Evolutionary conservation across 768 basidiomycete genomes (phyloP), one percentile per base, ranked within the genome.

Genomic region (Phylloporus rhodoxanthus): DNA sequence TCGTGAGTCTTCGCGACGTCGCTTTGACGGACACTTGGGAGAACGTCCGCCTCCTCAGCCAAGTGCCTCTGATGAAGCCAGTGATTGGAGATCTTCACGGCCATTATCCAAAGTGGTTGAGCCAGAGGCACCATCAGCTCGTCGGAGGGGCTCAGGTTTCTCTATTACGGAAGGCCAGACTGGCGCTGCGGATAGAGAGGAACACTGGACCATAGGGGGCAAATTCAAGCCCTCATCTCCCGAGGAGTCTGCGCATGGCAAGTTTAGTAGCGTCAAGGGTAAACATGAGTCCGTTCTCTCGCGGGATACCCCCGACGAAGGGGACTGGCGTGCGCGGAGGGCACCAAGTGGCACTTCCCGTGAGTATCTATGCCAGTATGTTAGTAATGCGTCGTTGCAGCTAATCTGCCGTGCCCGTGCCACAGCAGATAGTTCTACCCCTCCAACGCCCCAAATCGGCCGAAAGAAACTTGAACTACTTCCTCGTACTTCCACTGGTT

Each of bases 391-490:
- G 53, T 55, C 14, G 25, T 43, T 26, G 20, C 17, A 29, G 41
- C 47, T 57, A 55, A 59, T 55, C 32, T 30, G 5, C 30, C 40
- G 23, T 48, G 20, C 37, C 30, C 40, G 23, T 48, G 20, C 37
- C 29, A 33, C 57, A 90, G 85, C 88, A 29, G 79, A 66, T 47
- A 79, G 66, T 57, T 88, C 88, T 37, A 85, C 85, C 26, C 85
- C 91, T 25, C 82, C 91, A 4, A 89, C 90, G 10, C 91, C 91
- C 32, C 87, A 89, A 60, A 68, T 88, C 56, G 73, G 74, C 50
- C 84, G 92, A 42, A 80, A 80, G 47, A 92, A 90, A 65, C 76
- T 97, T 10, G 89, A 93, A 57, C 80, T 96, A 32, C 72, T 94
- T 2, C 93, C 94, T 21, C 83, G 91, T 29, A 79, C 87, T 26